Evolutionary conservation across 75 land plant species (phyloP), one percentile per base, ranked within the genome.

Genomic region (Sequoiadendron giganteum): DNA sequence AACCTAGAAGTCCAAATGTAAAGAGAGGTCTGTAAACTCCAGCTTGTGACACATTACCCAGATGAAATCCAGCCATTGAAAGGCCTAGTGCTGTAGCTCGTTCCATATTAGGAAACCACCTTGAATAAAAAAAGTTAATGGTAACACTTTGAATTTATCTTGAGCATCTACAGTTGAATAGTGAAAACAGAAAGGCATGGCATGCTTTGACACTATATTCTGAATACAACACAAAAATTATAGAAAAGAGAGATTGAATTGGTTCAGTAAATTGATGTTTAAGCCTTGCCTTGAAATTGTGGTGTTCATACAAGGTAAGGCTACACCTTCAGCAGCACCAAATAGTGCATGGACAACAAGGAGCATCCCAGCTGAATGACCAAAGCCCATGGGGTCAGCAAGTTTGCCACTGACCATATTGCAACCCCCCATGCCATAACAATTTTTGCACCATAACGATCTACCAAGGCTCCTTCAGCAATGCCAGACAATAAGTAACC

Each of bases 311-410:
- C 94, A 90, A 32, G 99, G 99, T 87, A 98, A 86, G 32, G 98
- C 98, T 25, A 98, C 99, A 19, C 98, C 99, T 89, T 96, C 97
- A 11, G 99, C 98, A 2, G 95, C 90, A 77, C 99, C 99, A 90
- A 98, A 95, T 77, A 96, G 95, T 43, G 94, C 93, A 10, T 98
- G 99, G 11, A 92, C 88, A 21, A 91, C 96, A 30, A 98, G 90
- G 34, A 98, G 95, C 91, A 86, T 85, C 36, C 85, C 84, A 30
- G 95, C 90, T 72, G 99, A 98, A 80, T 94, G 99, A 25, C 86
- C 68, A 18, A 94, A 38, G 99, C 99, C 97, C 95, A 98, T n/a
- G 99, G 99, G 3, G 99, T 98, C 72, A 93, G 87, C 36, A 94
- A 68, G 2, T 98, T 95, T 28, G 99, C 97, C 39, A 95, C 79